Base-by-base conservation (phyloP, 1,284 basidiomycete genomes). In the Cryptococcus deneoformans region DNA sequence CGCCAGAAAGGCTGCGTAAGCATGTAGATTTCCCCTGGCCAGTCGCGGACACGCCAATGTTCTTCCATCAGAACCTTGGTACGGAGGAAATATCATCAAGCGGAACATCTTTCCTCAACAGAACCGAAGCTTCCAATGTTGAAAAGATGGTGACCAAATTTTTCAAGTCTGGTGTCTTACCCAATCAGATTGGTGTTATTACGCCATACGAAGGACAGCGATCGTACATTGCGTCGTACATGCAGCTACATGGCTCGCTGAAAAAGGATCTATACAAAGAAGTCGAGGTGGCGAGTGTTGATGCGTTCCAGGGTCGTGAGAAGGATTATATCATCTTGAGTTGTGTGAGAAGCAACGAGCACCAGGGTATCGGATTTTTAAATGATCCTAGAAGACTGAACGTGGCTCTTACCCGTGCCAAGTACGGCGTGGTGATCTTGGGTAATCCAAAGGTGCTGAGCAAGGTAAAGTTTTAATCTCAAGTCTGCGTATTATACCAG, bases 131-230 rank as follows among this genome's bases (percentile, higher is more conserved):
- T 1, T 93, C 92, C 40, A 98, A 98, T 67, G 96, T 99, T 40
- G 96, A 99, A 79, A 99, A 99, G 84, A 97, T 99, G 68, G 93
- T 99, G 42, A 99, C 96, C 53, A 93, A 95, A 71, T 98, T 99
- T 82, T 99, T 99, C 88, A 97, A 97, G 77, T 92, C 95, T 0
- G 95, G 96, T 50, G 94, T 99, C 36, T 83, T 92, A 42, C 95
- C 96, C 0, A 84, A 82, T 56, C 95, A 99, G 74, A 99, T 99
- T 69, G 96, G 96, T 61, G 91, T 99, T 60, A 92, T 99, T 66
- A 99, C 96, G 0, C 96, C 96, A 0, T 99, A 99, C 78, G 96
- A 99, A 76, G 96, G 96, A 24, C 96, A 99, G 75, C 86, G 96
- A n/a, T 95, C 92, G 9, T 99, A 96, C 79, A 89, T 99, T 71